A percentile compares a stretch with the other conserved stretches of the same genome.
Conservation (phyloP, 2,329 filamentous ascomycete genomes). For the Cordyceps militaris region DNA sequence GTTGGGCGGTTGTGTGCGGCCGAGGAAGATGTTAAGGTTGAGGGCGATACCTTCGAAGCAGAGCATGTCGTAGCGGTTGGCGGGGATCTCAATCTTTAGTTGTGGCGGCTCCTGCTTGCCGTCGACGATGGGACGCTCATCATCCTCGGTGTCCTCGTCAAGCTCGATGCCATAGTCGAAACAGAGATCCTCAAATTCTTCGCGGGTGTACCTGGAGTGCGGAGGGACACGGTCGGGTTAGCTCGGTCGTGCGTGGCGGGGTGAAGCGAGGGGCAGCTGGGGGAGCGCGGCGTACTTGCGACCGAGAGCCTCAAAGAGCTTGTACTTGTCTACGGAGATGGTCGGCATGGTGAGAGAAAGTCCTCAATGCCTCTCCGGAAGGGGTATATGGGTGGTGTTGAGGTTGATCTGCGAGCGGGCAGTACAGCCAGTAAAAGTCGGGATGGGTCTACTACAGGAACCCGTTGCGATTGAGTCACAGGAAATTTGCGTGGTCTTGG, state of each 20-base stretch:
- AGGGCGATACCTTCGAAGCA: constrained; percentile 95
- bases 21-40: constrained; percentile 92
- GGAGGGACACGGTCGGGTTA: constrained; percentile 12
- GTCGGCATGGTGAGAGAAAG: constrained; percentile 67
- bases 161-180: constrained; percentile 98
- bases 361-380: constrained; percentile 20
- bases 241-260: constrained; percentile 16
- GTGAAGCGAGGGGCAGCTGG: constrained; percentile 14
- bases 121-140: constrained; percentile 65
- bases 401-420: background rate
- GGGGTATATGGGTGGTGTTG: background rate
- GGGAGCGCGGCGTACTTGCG: constrained; percentile 54
- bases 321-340: constrained; percentile 92
- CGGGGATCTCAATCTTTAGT: constrained; percentile 96
- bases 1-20: constrained; percentile 66
- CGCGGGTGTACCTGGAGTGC: constrained; percentile 65
- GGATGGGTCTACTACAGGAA: background rate
- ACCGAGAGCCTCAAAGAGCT: constrained; percentile 87
- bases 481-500: constrained; percentile 28
- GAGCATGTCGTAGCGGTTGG: constrained; percentile 90
- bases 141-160: constrained; percentile 85
- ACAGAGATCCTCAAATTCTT: constrained; percentile 94
- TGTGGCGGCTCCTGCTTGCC: constrained; percentile 82
- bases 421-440: background rate
- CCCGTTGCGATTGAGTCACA: constrained; percentile 30